These are phyloP conservation scores for Amanita thiersii DNA, from an alignment of 768 basidiomycete genomes.

Conservation along the genomic window DNA sequence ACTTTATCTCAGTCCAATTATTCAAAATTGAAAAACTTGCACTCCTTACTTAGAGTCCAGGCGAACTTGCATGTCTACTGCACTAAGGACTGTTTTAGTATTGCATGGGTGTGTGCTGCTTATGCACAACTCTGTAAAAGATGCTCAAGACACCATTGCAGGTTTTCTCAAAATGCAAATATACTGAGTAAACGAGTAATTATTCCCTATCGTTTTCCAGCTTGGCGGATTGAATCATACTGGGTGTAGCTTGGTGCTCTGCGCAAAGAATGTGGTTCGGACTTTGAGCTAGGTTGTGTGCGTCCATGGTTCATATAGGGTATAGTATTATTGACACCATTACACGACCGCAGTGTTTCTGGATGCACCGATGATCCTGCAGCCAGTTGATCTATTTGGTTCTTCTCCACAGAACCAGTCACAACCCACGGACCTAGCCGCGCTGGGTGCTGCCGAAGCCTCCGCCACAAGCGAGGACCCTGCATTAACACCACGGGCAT, in stretches of 20 bases:
- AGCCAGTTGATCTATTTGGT: conserved; percentile 49
- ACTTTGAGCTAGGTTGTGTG: conserved; percentile 52
- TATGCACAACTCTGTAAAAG: background rate
- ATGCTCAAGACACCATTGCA: conserved; percentile 16
- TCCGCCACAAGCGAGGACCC: conserved; percentile 35
- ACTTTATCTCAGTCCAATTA: too few species aligned
- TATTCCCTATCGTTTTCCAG: background rate
- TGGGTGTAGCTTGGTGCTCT: conserved; percentile 56
- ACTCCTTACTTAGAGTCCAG: too few species aligned
- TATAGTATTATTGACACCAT: background rate
- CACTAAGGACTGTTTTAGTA: conserved; percentile 25
- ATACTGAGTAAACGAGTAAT: conserved; percentile 69
- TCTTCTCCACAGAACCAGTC: conserved; percentile 15
- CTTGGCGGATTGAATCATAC: background rate
- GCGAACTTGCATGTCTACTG: conserved; percentile 11
- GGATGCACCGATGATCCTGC: conserved; percentile 61
- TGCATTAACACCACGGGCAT: conserved; percentile 50
- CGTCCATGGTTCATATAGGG: background rate
- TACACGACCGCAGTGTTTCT: conserved; percentile 48
- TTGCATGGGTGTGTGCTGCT: conserved; percentile 31
- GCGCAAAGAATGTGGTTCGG: conserved; percentile 58
- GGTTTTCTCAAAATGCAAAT: conserved; percentile 65
- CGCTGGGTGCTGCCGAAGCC: conserved; percentile 30
- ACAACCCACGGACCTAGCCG: conserved; percentile 9
- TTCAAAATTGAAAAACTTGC: background rate